These are phyloP conservation scores for Penicillium sp. DNA, from an alignment of 2,329 filamentous ascomycete species.

Conservation along the genomic window DNA sequence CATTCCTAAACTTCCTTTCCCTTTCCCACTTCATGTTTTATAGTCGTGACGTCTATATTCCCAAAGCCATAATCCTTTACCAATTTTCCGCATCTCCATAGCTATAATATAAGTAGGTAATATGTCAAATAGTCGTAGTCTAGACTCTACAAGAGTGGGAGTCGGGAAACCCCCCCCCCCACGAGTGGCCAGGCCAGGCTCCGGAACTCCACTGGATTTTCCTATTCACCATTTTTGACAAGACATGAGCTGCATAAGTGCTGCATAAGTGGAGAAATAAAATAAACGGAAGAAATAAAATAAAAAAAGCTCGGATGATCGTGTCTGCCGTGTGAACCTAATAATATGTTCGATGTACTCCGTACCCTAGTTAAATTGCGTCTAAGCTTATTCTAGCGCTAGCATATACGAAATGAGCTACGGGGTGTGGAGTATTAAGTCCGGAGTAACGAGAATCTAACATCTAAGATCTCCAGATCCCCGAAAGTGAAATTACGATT, in stretches of 20 bases:
- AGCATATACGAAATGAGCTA: not conserved
- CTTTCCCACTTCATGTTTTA: not conserved
- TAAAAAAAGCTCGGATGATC: slow-evolving; percentile 4
- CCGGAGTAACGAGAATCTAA: not conserved
- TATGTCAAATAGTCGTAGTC: not conserved
- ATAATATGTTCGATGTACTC: not conserved
- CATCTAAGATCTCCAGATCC: not conserved
- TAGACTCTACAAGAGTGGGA: not conserved
- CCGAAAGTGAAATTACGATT: not conserved
- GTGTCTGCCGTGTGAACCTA: not conserved
- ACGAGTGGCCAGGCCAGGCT: slow-evolving; percentile 8
- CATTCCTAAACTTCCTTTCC: not conserved
- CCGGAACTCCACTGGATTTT: slow-evolving; percentile 1
- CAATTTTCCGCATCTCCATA: not conserved
- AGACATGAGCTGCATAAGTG: slow-evolving; percentile 9
- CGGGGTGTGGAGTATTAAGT: not conserved
- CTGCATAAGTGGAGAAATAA: slow-evolving; percentile 3
- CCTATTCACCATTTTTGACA: not conserved
- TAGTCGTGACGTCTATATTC: not conserved
- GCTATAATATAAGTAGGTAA: not conserved
- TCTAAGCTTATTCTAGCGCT: not conserved
- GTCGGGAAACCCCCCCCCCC: not conserved
- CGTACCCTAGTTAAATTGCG: not conserved
- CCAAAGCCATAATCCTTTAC: not conserved
- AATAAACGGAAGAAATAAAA: not conserved